Conservation (phyloP, 2,329 filamentous ascomycete genomes). For the Cladosporium sp. region DNA sequence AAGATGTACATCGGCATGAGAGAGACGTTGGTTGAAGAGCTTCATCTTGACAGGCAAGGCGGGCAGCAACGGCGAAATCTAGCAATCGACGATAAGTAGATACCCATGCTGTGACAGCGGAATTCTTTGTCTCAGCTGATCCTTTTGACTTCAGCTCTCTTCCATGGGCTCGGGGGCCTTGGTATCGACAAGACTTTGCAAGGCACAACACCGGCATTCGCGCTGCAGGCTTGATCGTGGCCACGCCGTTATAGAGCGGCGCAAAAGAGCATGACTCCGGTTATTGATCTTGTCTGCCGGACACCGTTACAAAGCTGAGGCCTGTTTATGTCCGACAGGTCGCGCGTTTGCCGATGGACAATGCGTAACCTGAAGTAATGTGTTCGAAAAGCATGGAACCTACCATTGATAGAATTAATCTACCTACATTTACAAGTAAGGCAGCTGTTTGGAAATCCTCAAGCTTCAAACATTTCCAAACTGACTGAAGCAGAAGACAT, state of each 20-base stretch:
- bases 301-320: background rate
- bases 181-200: background rate
- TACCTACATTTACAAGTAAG: background rate
- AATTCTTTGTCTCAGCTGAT: background rate
- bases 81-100: background rate
- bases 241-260: background rate
- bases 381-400: background rate
- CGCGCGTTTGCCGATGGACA: background rate
- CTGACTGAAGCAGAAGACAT: background rate
- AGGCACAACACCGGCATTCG: background rate
- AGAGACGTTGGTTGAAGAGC: background rate
- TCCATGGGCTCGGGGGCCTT: background rate
- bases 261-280: background rate
- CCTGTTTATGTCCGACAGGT: background rate
- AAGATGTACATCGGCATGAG: background rate
- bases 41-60: background rate
- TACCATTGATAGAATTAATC: background rate
- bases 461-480: background rate
- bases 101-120: background rate
- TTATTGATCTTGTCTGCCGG: background rate
- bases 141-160: background rate
- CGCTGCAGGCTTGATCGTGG: background rate
- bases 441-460: background rate
- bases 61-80: background rate
- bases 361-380: background rate